Evolutionary conservation across 2,329 filamentous ascomycete genomes (phyloP), one percentile per base, ranked within the genome.

Genomic region (Colletotrichum tamarilloi): DNA sequence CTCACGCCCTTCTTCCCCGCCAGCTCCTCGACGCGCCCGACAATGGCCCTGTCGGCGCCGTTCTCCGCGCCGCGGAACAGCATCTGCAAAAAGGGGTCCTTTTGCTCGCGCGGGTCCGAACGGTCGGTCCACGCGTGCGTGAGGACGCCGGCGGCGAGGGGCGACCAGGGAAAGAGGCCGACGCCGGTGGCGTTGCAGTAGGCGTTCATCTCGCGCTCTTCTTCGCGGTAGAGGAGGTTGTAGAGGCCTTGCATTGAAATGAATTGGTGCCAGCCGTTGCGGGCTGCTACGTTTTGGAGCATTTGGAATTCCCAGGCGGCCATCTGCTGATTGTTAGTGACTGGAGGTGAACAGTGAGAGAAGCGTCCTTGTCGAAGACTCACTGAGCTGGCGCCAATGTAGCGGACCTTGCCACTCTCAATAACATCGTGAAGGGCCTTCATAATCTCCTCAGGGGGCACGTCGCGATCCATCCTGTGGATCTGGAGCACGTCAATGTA

Each of bases 381-480:
- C 49, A 72, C 72, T 12, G 72, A 67, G 9, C 72, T 74, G 32
- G 68, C 72, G 22, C 68, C 72, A 32, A 74, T 67, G 12, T 74
- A 74, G 78, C 79, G 81, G 8, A 90, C 89, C 78, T 88, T 89
- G 3, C 90, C 89, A 22, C 82, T 86, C 65, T 87, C 82, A 0
- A 92, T 84, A 0, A 92, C 84, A 59, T 92, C 89, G 69, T 92
- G 86, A 14, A 91, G 79, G 5, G 88, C 88, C 74, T 85, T 84
- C 89, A 92, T 91, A 24, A 89, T 91, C 80, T 92, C 89, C 75
- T 91, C 5, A 84, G 84, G 62, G 85, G 83, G 11, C 87, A 88
- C 26, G 83, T 84, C 83, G 1, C 83, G 82, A 75, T 92, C 90
- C 24, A 90, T 83, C 2, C 90, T 85, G 76, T 92, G 90, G 62